Evolutionary conservation across 768 basidiomycete species (phyloP).

Genomic region (Pleurotus pulmonarius): DNA sequence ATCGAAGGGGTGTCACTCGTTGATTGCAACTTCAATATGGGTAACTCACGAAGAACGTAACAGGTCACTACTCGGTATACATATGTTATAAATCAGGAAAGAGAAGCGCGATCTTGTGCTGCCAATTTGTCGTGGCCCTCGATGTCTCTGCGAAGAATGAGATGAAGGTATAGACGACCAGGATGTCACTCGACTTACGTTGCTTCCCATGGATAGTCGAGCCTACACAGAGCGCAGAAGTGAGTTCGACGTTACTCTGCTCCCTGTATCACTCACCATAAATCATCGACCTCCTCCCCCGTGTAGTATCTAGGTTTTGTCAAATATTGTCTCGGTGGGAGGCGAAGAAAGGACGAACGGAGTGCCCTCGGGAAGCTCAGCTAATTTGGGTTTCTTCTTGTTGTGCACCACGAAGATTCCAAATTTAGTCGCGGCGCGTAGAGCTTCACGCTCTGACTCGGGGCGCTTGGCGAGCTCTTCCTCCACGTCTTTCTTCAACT

Average conservation of each 20-base stretch:
- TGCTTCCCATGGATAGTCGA: constrained; percentile 85
- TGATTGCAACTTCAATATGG: too few species aligned
- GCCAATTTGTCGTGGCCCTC: constrained; percentile 72
- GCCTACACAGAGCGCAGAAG: constrained; percentile 36
- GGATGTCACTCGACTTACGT: constrained; percentile 37
- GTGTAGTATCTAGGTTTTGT: constrained; percentile 60
- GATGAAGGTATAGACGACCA: neutral
- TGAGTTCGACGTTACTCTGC: too few species aligned
- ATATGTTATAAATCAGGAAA: too few species aligned
- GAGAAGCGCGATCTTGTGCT: constrained; percentile 29
- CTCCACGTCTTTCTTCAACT: constrained; percentile 88
- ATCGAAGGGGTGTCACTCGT: too few species aligned
- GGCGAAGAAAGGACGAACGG: constrained; percentile 35
- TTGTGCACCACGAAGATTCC: constrained; percentile 94
- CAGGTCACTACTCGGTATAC: too few species aligned
- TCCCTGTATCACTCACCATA: constrained; percentile 50
- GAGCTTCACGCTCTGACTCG: constrained; percentile 68
- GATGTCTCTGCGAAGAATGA: constrained; percentile 50
- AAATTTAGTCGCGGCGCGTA: constrained; percentile 69
- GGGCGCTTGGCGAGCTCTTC: constrained; percentile 58
- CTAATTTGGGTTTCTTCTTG: constrained; percentile 86
- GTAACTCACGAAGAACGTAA: too few species aligned
- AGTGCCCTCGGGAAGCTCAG: constrained; percentile 60
- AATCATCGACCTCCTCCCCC: constrained; percentile 69
- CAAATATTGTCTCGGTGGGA: neutral